Base-by-base conservation (phyloP, 1,284 basidiomycete genomes). In the Phaffia rhodozyma region DNA sequence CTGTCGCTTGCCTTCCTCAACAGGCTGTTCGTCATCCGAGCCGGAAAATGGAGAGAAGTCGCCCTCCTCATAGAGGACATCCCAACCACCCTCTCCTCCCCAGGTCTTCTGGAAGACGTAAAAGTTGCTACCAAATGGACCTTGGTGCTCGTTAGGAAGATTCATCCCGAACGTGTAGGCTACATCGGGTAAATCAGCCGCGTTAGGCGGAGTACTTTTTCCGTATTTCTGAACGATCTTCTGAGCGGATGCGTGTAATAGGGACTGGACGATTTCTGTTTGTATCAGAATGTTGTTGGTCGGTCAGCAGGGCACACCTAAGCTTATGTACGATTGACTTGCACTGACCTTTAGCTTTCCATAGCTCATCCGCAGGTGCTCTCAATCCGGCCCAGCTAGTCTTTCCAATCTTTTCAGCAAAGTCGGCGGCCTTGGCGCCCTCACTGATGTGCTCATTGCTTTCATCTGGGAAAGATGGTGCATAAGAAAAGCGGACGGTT, bases 31-130 rank as follows among this genome's bases (percentile, higher is more conserved):
- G 61, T 57, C 34, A 43, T 47, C 1, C 9, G 59, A 29, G 27
- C 38, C 34, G 16, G 27, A 23, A 7, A 43, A 57, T 11, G 23
- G n/a, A 1, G 53, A 56, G 13, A 47, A 62, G 20, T 67, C 63
- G 3, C 58, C 57, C 23, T 56, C 63, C 60, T 71, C 69, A 52
- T 66, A 70, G 43, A 66, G 63, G 5, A 71, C 70, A 34, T 71
- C 71, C 63, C 70, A 71, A 5, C 71, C 71, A 57, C 70, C 70
- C 18, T 47, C 53, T 0, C 50, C 61, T 1, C 66, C 69, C 5
- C 65, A 91, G 20, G 80, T 79, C 72, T 91, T 91, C 75, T 97
- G 92, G 38, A 93, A 79, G 5, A 87, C 90, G 72, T 82, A 90
- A 32, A 94, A 78, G 71, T 90, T 94, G 76, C 86, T 86, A 29